phyloP scores from a whole-genome alignment of 75 land plant species.

The Isoetes taiwanensis region DNA sequence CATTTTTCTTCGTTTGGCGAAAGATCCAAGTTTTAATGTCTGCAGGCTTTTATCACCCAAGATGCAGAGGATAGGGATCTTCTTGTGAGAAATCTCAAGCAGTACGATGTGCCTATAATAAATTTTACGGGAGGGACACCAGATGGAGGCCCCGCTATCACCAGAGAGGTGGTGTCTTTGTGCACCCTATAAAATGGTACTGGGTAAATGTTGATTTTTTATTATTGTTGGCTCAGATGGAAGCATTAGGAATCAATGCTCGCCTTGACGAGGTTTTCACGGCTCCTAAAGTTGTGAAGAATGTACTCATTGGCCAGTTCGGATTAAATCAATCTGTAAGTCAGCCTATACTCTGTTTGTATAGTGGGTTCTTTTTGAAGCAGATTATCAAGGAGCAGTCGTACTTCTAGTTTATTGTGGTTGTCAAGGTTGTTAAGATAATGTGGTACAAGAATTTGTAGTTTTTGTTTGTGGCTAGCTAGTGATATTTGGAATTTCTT shows the following conservation, averaged over 20 bases:
- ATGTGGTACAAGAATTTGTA: too few species aligned
- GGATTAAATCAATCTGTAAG: slow-evolving; percentile 70
- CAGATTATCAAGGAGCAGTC: too few species aligned
- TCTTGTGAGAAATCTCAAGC: slow-evolving; percentile 36
- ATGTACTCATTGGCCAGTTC: slow-evolving; percentile 64
- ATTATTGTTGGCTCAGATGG: slow-evolving; percentile 53
- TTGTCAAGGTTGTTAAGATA: too few species aligned
- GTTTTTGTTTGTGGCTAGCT: too few species aligned
- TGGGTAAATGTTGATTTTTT: not conserved
- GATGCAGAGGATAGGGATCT: slow-evolving; percentile 68
- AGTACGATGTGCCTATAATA: slow-evolving; percentile 64
- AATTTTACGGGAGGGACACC: slow-evolving; percentile 33
- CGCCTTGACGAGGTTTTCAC: slow-evolving; percentile 82
- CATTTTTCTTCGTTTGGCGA: not conserved
- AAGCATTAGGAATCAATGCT: slow-evolving; percentile 44
- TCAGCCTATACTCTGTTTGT: not conserved
- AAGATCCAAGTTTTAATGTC: not conserved
- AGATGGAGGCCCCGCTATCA: slow-evolving; percentile 16
- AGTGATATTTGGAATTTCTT: too few species aligned
- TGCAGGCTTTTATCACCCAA: slow-evolving; percentile 87
- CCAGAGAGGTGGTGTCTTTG: slow-evolving; percentile 33
- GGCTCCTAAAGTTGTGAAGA: slow-evolving; percentile 85
- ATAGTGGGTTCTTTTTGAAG: too few species aligned
- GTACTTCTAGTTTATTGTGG: too few species aligned
- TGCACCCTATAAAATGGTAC: not conserved